These are phyloP conservation scores for Tympanopsis confertula DNA, from an alignment of 2,329 filamentous ascomycete genomes.

Conservation along the genomic window DNA sequence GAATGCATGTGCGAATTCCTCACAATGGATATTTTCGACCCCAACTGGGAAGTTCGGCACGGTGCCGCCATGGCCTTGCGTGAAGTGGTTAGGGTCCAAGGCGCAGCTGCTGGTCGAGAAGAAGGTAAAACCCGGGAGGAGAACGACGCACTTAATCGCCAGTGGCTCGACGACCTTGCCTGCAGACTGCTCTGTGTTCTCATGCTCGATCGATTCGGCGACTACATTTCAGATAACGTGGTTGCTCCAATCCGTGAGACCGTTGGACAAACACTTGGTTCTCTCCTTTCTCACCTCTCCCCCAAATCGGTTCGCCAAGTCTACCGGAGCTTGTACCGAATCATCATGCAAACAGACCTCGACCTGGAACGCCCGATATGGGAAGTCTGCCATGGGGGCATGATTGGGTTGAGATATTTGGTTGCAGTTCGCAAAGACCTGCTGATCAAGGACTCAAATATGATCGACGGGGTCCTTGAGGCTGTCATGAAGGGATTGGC, in stretches of 20 bases:
- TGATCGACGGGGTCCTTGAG: constrained; percentile 85
- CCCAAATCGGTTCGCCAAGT: constrained; percentile 69
- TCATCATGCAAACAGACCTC: constrained; percentile 84
- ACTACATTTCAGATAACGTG: constrained; percentile 94
- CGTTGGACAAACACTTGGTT: constrained; percentile 84
- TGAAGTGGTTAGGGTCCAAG: constrained; percentile 86
- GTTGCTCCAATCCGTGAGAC: constrained; percentile 94
- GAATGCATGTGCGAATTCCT: constrained; percentile 89
- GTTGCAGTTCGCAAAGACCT: constrained; percentile 91
- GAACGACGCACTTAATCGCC: constrained; percentile 70
- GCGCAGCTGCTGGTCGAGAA: constrained; percentile 70
- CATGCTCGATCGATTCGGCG: constrained; percentile 93
- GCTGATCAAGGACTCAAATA: constrained; percentile 66
- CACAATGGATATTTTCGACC: constrained; percentile 84
- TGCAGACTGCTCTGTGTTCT: constrained; percentile 90
- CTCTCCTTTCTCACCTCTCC: constrained; percentile 74
- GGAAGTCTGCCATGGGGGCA: constrained; percentile 94
- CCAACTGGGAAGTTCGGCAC: constrained; percentile 89
- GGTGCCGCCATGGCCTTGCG: constrained; percentile 90
- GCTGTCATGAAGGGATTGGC: constrained; percentile 91
- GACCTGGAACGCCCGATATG: constrained; percentile 29
- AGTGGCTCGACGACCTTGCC: constrained; percentile 89
- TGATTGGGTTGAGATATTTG: constrained; percentile 91
- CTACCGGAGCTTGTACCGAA: constrained; percentile 72
- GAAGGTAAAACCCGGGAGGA: constrained; percentile 58